Base-by-base conservation (phyloP, 1,284 basidiomycete species). In the Naganishia cerealis region DNA sequence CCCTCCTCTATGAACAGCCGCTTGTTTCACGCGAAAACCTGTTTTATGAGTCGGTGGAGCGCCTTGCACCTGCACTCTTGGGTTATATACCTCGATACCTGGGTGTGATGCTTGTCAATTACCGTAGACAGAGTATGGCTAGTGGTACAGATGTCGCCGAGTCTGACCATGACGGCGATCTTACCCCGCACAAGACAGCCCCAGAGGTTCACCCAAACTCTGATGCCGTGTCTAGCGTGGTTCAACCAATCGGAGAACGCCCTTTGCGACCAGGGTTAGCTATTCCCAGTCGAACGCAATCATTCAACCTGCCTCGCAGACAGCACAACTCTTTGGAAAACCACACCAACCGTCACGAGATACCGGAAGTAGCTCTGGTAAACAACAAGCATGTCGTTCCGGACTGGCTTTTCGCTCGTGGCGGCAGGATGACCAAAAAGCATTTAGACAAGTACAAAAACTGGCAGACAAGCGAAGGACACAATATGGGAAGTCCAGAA, bases 21-120 rank as follows among this genome's bases (percentile, higher is more conserved):
- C 86, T 99, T 10, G 93, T 97, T 16, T 94, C 92, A 24, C 87
- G 94, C 59, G 95, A 99, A 81, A 99, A 99, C 78, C 84, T 97
- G 59, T 98, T 99, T 77, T 99, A 99, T 79, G 95, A 99, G 79
- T 88, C 94, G 1, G 92, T 98, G 21, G 95, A 99, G 79, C 85
- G 88, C 26, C 91, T 94, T 73, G 91, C 92, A 0, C 95, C 95
- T 0, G 91, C 90, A 2, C 83, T 99, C 26, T 84, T 99, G 10
- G 88, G 87, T 3, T 99, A 94, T 77, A 95, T 98, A 66, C 95
- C 95, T 12, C 89, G 94, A 62, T 99, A 99, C 80, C 85, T 99
- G 18, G 95, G 95, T 21, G 96, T 99, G 61, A 94, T 99, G 90
- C 87, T 99, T 56, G 96, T 99, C 72, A 96, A 90, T 69, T 99